Base-by-base conservation (phyloP, 805 yeast species). In the Saturnispora hagleri region DNA sequence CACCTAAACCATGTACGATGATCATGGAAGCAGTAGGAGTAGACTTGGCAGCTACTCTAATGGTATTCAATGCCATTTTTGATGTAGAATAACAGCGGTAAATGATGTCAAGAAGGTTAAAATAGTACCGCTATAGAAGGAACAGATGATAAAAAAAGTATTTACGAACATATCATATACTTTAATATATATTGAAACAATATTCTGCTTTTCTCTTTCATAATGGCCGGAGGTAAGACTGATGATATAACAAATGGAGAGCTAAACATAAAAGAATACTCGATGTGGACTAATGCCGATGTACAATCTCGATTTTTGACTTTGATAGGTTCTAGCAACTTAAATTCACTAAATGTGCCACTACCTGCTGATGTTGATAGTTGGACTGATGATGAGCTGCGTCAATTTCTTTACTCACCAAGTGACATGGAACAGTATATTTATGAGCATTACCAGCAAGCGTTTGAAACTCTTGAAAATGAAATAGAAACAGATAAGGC, bases 1-100 rank as follows among this genome's bases (percentile, higher is more conserved):
- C 98, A 9, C 99, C 99, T 17, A 91, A 72, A 0, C 99, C 98
- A 65, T 93, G 98, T 51, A 88, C 63, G 54, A 90, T 75, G 22
- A 90, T 85, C 34, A 89, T 70, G 1, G 89, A 81, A 1, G 87
- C 84, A 1, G 81, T 71, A 5, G 82, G 77, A 1, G 70, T 68
- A 8, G 55, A 55, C 18, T 66, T 68, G 4, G 77, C 72, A 8
- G 75, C 67, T 15, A 73, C 60, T 43, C 75, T 63, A 2, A 73
- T 57, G 0, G 71, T 70, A 6, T 68, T 60, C 20, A 62, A 43
- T 13, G 55, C 44, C 58, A 55, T 53, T 3, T 28, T 49, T 50
- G 34, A 27, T n/a, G 40, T 28, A 20, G 27, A 26, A 46, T 44
- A 33, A 10, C 10, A 36, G 41, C n/a, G 35, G 36, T 44, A 20